Conservation (phyloP, 192 early-diverging fungal species). For the Umbelopsis sp. region DNA sequence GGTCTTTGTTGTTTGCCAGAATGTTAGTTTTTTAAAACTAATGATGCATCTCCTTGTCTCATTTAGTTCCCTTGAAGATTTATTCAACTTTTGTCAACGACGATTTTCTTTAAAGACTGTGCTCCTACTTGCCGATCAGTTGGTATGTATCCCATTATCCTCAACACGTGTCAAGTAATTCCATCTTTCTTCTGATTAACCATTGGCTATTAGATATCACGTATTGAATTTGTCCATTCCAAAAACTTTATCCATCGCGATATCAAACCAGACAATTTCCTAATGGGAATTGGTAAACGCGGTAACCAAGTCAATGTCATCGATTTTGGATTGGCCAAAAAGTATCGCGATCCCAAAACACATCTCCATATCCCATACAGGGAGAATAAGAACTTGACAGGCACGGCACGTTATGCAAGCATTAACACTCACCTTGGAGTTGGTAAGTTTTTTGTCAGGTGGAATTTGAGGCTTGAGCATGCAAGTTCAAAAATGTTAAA, state of each 20-base stretch:
- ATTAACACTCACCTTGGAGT: conserved; percentile 84
- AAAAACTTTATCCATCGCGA: conserved; percentile 89
- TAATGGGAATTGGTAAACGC: conserved; percentile 84
- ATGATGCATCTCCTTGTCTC: not conserved
- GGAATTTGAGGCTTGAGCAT: not conserved
- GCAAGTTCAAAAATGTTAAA: not conserved
- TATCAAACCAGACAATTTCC: conserved; percentile 90
- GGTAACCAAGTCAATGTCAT: conserved; percentile 84
- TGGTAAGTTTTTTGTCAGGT: conserved; percentile 45
- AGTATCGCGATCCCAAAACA: conserved; percentile 84
- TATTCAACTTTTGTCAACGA: conserved; percentile 89
- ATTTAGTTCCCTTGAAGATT: conserved; percentile 71
- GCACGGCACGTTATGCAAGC: conserved; percentile 88
- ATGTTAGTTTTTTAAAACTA: too few relatives aligned
- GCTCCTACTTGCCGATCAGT: conserved; percentile 81
- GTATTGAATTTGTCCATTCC: conserved; percentile 69
- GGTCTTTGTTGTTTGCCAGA: not conserved
- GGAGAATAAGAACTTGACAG: conserved; percentile 89
- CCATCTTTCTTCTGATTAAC: not conserved
- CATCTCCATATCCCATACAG: conserved; percentile 87
- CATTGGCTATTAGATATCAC: conserved; percentile 43
- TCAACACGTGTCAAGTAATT: not conserved
- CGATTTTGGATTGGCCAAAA: conserved; percentile 91
- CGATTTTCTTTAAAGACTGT: conserved; percentile 90
- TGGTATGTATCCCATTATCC: conserved; percentile 49